Evolutionary conservation across 805 yeast species (phyloP).

Genomic region (Pichia kluyveri): DNA sequence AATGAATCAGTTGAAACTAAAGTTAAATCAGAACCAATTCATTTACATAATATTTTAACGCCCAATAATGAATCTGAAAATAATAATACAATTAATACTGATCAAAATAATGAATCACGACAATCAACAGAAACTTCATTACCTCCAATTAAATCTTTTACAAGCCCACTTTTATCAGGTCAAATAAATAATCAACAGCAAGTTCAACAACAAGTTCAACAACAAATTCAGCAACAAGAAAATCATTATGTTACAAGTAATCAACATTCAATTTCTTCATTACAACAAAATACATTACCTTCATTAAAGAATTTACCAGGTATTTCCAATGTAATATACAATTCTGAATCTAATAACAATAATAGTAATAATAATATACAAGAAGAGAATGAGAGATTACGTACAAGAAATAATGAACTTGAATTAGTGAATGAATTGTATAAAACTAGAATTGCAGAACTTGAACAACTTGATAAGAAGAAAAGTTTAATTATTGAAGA

Average conservation of each 20-base stretch:
- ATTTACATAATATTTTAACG: constrained; percentile 10
- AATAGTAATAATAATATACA: neutral
- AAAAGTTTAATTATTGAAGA: neutral
- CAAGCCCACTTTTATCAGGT: neutral
- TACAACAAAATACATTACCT: constrained; percentile 9
- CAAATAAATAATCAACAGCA: neutral
- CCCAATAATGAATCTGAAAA: neutral
- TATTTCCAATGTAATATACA: constrained; percentile 6
- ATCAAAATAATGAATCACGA: neutral
- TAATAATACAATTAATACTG: neutral
- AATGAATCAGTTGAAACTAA: constrained; percentile 1
- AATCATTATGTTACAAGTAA: constrained; percentile 5
- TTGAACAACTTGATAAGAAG: constrained; percentile 54
- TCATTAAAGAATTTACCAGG: constrained; percentile 9
- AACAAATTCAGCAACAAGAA: constrained; percentile 8
- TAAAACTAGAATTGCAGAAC: constrained; percentile 71
- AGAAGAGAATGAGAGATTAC: constrained; percentile 30
- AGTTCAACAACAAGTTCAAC: neutral
- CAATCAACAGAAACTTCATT: neutral
- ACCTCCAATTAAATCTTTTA: neutral
- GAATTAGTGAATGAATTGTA: constrained; percentile 87
- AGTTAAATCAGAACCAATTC: constrained; percentile 6
- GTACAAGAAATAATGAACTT: constrained; percentile 76
- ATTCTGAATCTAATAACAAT: neutral
- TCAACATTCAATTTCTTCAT: constrained; percentile 4